These are phyloP conservation scores for Ceratobasidium sp. DNA, from an alignment of 1,284 basidiomycete species.

Conservation along the genomic window DNA sequence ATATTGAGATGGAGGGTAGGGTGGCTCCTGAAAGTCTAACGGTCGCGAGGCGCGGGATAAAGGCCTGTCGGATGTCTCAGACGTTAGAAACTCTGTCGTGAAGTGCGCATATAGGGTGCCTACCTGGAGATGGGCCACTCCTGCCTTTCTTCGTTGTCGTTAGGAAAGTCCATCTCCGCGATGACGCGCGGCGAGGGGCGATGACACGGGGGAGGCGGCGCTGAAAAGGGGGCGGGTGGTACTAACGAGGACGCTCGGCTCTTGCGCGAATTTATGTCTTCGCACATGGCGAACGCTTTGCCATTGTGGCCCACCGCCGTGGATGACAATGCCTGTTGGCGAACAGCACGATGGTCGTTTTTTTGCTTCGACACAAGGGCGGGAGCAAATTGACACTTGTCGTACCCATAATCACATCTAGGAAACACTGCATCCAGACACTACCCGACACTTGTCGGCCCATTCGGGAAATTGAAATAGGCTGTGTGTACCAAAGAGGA, in stretches of 20 bases:
- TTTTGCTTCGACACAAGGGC: neutral
- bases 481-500: conserved; percentile 19
- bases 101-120: neutral
- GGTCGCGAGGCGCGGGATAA: neutral
- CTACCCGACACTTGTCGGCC: neutral
- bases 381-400: conserved; percentile 9
- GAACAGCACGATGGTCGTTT: conserved; percentile 14
- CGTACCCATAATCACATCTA: conserved; percentile 19
- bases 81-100: conserved; percentile 4
- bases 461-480: neutral
- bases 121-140: conserved; percentile 1
- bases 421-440: conserved; percentile 11
- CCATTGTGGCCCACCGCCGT: conserved; percentile 1
- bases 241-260: neutral
- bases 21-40: neutral
- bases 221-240: no score
- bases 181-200: neutral
- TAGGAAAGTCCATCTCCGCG: conserved; percentile 9
- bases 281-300: neutral
- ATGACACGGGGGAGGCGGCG: neutral
- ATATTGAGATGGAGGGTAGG: neutral
- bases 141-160: conserved; percentile 23
- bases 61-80: conserved; percentile 16
- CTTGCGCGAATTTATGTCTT: neutral
- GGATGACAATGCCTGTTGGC: neutral